phyloP scores from a whole-genome alignment of 2,329 filamentous ascomycete genomes.

The Coleophoma cylindrospora region DNA sequence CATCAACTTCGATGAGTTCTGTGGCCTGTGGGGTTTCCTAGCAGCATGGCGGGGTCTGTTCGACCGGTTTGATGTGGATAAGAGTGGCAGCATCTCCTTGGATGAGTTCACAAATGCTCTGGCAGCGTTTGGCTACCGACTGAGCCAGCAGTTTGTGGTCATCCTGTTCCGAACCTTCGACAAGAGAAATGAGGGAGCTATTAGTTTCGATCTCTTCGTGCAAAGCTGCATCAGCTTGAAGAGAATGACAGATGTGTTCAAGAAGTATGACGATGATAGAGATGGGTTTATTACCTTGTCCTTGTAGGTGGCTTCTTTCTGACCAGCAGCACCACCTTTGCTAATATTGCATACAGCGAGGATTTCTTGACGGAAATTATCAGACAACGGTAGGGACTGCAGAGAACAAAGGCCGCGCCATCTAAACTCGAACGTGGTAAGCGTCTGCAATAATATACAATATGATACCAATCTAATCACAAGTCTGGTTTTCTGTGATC shows the following conservation, averaged over 20 bases:
- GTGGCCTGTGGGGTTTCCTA: constrained; percentile 92
- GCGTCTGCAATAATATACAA: neutral
- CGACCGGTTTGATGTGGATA: constrained; percentile 89
- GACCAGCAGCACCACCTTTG: neutral
- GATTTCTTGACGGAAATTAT: constrained; percentile 27
- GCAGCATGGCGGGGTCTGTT: constrained; percentile 92
- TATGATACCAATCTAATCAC: neutral
- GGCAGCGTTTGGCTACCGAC: constrained; percentile 86
- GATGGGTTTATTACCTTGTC: constrained; percentile 87
- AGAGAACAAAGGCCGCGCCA: neutral
- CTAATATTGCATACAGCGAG: constrained; percentile 16
- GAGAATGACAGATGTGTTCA: constrained; percentile 98
- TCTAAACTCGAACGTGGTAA: neutral
- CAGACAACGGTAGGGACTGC: constrained; percentile 10
- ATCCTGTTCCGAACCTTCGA: constrained; percentile 88
- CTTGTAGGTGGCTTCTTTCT: constrained; percentile 38
- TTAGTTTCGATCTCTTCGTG: constrained; percentile 95
- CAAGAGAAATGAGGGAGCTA: constrained; percentile 63
- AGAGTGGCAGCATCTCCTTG: constrained; percentile 79
- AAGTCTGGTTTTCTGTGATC: neutral
- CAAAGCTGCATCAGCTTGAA: constrained; percentile 96
- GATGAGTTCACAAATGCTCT: constrained; percentile 87
- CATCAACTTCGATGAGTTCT: constrained; percentile 95
- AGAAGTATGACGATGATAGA: constrained; percentile 95
- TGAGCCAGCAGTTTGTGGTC: constrained; percentile 78